Conservation (phyloP, 2,329 filamentous ascomycete genomes). For the Gnomoniopsis smithogilvyi region DNA sequence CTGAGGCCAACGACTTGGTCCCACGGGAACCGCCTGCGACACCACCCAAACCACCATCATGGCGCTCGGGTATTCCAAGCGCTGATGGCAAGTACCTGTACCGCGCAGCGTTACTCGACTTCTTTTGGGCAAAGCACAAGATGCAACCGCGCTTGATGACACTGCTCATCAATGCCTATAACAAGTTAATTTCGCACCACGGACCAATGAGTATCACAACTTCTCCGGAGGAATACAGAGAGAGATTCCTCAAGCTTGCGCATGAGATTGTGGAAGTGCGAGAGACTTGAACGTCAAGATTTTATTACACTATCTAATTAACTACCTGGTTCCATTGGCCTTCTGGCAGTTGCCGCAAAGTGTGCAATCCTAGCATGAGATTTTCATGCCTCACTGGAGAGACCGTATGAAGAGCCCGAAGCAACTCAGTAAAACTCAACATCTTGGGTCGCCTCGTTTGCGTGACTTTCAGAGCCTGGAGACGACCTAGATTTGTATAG, state of each 20-base stretch:
- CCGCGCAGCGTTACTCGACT: constrained; percentile 66
- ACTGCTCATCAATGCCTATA: constrained; percentile 60
- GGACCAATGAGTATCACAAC: constrained; percentile 76
- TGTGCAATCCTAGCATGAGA: no score
- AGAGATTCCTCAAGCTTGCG: constrained; percentile 49
- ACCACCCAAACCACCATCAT: constrained; percentile 39
- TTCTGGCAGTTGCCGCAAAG: no score
- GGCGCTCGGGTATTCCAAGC: constrained; percentile 61
- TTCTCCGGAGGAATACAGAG: constrained; percentile 63
- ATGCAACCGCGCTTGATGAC: constrained; percentile 64
- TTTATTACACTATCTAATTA: background rate
- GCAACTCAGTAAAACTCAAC: no score
- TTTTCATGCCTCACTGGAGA: no score
- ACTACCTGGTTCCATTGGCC: no score
- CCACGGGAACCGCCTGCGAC: constrained; percentile 31
- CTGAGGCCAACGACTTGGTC: constrained; percentile 22
- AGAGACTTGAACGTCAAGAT: background rate
- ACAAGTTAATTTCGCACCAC: constrained; percentile 55
- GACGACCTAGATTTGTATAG: no score
- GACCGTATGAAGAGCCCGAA: no score
- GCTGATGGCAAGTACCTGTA: constrained; percentile 65
- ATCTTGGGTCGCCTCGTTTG: no score
- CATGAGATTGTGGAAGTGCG: constrained; percentile 35
- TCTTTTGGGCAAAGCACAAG: constrained; percentile 77
- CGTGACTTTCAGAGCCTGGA: no score